A percentile compares a stretch with the other conserved stretches of the same genome.
Evolutionary conservation across 164 flowering plant genomes (phyloP).

Genomic region (Platanus orientalis): DNA sequence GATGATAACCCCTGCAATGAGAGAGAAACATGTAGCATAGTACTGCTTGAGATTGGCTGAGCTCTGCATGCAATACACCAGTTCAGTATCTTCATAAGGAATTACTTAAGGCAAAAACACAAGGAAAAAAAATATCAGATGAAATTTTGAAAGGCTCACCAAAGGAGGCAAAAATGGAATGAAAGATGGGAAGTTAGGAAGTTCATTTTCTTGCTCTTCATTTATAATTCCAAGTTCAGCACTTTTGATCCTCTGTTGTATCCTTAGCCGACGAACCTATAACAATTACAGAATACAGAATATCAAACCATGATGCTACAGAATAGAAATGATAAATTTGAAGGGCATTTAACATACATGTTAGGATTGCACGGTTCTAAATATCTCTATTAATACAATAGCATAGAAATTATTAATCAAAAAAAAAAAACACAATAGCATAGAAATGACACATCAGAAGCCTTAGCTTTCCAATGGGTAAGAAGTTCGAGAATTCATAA

Average conservation of each 20-base stretch:
- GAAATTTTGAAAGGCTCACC: conserved; percentile 53
- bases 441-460: background rate
- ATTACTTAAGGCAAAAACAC: background rate
- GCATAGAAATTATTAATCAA: background rate
- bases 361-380: background rate
- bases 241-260: conserved; percentile 84
- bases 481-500: background rate
- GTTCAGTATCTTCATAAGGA: background rate
- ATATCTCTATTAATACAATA: background rate
- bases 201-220: conserved; percentile 71
- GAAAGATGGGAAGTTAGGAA: conserved; percentile 89
- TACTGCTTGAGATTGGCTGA: conserved; percentile 74
- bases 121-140: background rate
- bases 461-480: background rate
- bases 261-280: conserved; percentile 86
- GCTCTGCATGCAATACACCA: conserved; percentile 40
- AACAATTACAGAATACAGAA: conserved; percentile 5
- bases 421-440: background rate
- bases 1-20: conserved; percentile 77
- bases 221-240: conserved; percentile 61
- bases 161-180: conserved; percentile 96
- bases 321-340: background rate
- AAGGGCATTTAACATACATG: background rate
- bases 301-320: background rate
- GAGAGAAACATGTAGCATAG: conserved; percentile 79